phyloP scores from a whole-genome alignment of 2,329 filamentous ascomycete species.

The Polychaeton citri region DNA sequence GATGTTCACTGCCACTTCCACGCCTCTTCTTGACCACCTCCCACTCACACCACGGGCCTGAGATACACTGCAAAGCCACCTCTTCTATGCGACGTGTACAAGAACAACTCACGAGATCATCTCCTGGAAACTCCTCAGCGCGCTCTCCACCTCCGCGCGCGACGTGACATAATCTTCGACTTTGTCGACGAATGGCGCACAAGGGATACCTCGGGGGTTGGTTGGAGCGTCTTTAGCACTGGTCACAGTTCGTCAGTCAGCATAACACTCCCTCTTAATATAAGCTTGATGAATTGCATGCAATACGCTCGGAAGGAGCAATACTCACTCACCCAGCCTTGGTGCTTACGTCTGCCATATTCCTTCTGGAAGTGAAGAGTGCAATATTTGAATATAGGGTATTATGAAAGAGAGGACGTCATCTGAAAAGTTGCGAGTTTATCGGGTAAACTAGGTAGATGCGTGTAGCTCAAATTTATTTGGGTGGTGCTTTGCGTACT shows the following conservation, averaged over 20 bases:
- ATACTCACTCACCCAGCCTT: conserved; percentile 1
- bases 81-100: no score
- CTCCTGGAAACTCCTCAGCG: conserved; percentile 74
- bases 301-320: neutral
- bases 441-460: no score
- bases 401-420: no score
- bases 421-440: no score
- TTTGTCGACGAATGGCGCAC: conserved; percentile 73
- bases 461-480: no score
- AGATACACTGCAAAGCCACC: no score
- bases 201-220: conserved; percentile 72
- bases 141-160: conserved; percentile 65
- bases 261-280: no score
- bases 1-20: no score
- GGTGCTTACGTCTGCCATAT: neutral
- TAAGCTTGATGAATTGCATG: conserved; percentile 1
- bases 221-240: conserved; percentile 38
- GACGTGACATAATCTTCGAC: conserved; percentile 78
- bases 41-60: no score
- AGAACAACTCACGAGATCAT: conserved; percentile 75
- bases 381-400: no score
- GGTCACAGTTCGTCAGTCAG: neutral
- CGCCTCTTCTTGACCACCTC: no score
- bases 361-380: neutral
- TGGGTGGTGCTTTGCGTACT: no score